Base-by-base conservation (phyloP, 352 stramenopile species). In the Albugo laibachii region DNA sequence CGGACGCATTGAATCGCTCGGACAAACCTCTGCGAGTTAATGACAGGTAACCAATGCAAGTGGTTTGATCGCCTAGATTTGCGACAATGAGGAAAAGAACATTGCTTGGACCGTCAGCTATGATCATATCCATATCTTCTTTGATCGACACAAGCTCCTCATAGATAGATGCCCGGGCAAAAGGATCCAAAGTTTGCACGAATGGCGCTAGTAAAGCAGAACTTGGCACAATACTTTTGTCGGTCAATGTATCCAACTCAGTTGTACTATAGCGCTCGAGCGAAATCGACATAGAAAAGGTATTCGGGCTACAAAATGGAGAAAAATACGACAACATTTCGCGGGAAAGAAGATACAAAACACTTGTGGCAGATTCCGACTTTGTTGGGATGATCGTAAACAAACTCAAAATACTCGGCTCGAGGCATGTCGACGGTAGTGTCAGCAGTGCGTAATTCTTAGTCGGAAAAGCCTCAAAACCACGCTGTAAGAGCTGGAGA, bases 91-190 rank as follows among this genome's bases (percentile, higher is more conserved):
- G 48, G 36, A 91, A 88, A 11, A 67, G 61, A 16, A 65, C 59
- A 14, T 71, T 59, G 20, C 61, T 62, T 5, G 78, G 78, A 27
- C 79, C 83, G 48, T 91, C 75, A 34, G 75, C 62, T 11, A 88
- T 52, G 10, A 66, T 57, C 16, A 83, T 55, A 12, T 86, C 74
- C 16, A 58, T 60, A 47, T 82, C 69, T 47, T 80, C 69, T 19
- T 43, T 59, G 5, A 62, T 63, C 21, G 37, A 37, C 3, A 27
- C 35, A 6, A 82, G 57, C n/a, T 71, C 63, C 13, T 65, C 50
- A 11, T 67, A 49, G 1, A 80, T 35, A 13, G 41, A 42, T 27
- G 46, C 47, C 16, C 57, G 59, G 21, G 62, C 65, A 10, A 48
- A 36, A 4, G 59, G 62, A 47, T 72, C 63, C 5, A 61, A 34